Evolutionary conservation across 2,329 filamentous ascomycete species (phyloP).

Genomic region (Rhytidhysteron rufulum): DNA sequence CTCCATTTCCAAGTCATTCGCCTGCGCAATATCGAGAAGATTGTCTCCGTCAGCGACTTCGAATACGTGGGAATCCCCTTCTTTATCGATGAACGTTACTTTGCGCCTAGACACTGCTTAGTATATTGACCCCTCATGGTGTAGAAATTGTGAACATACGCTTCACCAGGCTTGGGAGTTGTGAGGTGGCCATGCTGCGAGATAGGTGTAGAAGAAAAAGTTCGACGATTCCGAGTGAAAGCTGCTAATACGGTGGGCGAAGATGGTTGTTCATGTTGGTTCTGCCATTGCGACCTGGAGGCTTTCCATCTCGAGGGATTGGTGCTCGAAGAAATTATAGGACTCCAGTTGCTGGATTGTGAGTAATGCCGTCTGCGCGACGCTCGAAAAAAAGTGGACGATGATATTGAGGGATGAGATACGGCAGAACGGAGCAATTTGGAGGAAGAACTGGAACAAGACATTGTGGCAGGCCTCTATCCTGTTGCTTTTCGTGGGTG

Average conservation of each 20-base stretch:
- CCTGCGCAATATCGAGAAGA: conserved; percentile 89
- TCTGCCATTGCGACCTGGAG: background rate
- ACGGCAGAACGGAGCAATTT: too few species aligned
- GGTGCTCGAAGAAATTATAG: conserved; percentile 1
- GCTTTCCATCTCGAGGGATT: background rate
- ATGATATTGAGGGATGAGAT: too few species aligned
- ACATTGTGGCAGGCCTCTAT: too few species aligned
- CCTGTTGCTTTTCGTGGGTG: too few species aligned
- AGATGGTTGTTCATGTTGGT: background rate
- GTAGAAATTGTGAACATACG: conserved; percentile 54
- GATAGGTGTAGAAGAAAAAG: conserved; percentile 63
- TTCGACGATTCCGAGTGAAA: conserved; percentile 30
- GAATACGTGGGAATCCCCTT: conserved; percentile 70
- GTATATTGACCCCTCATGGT: conserved; percentile 3
- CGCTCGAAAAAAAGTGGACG: too few species aligned
- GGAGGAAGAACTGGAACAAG: too few species aligned
- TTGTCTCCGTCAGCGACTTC: conserved; percentile 85
- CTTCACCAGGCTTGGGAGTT: conserved; percentile 84
- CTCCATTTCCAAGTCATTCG: conserved; percentile 96
- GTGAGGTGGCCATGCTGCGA: conserved; percentile 73
- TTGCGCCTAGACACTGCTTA: conserved; percentile 58
- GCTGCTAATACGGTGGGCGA: background rate
- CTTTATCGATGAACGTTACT: conserved; percentile 92
- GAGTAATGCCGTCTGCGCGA: too few species aligned
- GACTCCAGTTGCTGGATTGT: conserved; percentile 14